Base-by-base conservation (phyloP, 352 stramenopile genomes). In the Globisporangium perplexum region DNA sequence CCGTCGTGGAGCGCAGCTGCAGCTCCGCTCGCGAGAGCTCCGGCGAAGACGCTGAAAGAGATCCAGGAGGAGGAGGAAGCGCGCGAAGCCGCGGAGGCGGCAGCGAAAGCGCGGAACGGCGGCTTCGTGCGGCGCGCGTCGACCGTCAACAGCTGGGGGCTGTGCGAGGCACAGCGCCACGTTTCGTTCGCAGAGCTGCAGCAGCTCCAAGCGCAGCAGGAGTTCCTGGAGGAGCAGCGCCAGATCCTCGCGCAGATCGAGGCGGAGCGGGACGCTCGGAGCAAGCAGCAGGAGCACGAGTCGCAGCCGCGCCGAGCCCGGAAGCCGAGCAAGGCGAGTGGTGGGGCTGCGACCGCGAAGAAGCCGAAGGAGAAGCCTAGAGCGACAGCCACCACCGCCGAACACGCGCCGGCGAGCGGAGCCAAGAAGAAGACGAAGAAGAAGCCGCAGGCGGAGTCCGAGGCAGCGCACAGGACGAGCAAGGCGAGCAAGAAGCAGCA, bases 71-170 rank as follows among this genome's bases (percentile, higher is more conserved):
- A 90, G 52, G 79, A 90, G 49, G 64, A 85, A 30, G 68, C 68
- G 12, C 57, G 57, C 7, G 65, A 59, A 26, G 64, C 61, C 3
- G 61, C 64, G 1, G 71, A 86, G 43, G 66, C 67, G 8, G 68
- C 70, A 11, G 67, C 73, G 17, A 90, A 88, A 58, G 62, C 65
- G 22, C 68, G 65, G 2, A 59, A 78, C 43, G 62, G 72, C 15
- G 57, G 60, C 8, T 65, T 63, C 55, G 49, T 58, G 1, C 64
- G 66, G 11, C 71, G 66, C 47, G 35, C 65, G 22, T 83, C 72
- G 7, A 88, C 79, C 3, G 57, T 88, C 8, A 90, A 90, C 48
- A 87, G 79, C 41, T 90, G 79, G 79, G 79, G 79, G 0, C 43
- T 88, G 5, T 78, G 70, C 17, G 66, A 76, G 18, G 31, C 66